Conservation (phyloP, 192 early-diverging fungal genomes). For the Umbelopsis isabellina region DNA sequence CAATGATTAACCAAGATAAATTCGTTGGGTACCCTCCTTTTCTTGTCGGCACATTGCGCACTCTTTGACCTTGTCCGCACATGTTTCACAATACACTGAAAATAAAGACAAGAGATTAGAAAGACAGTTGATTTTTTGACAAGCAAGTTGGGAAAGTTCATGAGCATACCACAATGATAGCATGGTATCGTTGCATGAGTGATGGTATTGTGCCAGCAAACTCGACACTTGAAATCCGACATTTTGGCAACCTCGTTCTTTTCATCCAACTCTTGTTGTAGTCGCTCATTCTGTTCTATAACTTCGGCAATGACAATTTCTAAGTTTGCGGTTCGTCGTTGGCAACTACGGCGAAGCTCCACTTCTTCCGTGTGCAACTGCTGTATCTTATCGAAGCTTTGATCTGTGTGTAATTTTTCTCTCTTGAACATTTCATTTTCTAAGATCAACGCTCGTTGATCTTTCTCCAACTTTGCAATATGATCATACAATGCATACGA, state of each 20-base stretch:
- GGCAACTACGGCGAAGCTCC: slow-evolving; percentile 6
- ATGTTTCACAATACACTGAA: slow-evolving; percentile 41
- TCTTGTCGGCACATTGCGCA: slow-evolving; percentile 43
- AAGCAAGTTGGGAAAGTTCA: neutral
- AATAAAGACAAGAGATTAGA: neutral
- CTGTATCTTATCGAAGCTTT: neutral
- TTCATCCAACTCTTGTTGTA: slow-evolving; percentile 12
- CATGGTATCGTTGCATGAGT: slow-evolving; percentile 46
- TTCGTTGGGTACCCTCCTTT: slow-evolving; percentile 28
- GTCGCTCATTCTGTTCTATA: slow-evolving; percentile 1
- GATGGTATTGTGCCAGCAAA: slow-evolving; percentile 43
- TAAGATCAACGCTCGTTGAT: neutral
- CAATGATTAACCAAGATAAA: slow-evolving; percentile 15
- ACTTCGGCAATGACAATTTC: slow-evolving; percentile 11
- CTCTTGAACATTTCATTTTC: neutral
- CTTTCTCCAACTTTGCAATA: slow-evolving; percentile 6
- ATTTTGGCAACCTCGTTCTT: neutral
- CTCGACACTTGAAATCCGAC: slow-evolving; percentile 39
- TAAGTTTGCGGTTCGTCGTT: slow-evolving; percentile 10
- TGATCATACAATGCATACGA: neutral
- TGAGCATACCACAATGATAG: slow-evolving; percentile 34
- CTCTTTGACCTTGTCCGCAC: slow-evolving; percentile 35
- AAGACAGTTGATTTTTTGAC: no score
- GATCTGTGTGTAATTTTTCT: slow-evolving; percentile 1
- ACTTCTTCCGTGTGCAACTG: neutral